Evolutionary conservation across 2,329 filamentous ascomycete species (phyloP).

Genomic region (Acrodontium crateriforme): DNA sequence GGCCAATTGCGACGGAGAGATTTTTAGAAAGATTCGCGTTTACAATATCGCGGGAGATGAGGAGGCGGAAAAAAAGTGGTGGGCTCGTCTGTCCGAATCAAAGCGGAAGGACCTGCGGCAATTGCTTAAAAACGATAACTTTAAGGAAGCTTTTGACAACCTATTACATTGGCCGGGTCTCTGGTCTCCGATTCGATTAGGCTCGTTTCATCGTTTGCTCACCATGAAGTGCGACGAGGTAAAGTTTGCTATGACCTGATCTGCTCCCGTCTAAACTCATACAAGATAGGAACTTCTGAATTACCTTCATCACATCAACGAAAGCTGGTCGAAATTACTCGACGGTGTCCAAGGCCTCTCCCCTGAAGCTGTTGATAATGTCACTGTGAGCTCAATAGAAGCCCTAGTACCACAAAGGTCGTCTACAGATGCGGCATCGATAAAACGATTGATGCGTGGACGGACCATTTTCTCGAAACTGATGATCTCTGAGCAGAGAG

Average conservation of each 20-base stretch:
- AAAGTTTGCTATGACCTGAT: too few species aligned
- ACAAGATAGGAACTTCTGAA: too few species aligned
- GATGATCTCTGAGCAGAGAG: neutral
- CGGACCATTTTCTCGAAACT: neutral
- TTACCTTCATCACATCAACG: too few species aligned
- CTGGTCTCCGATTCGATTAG: neutral
- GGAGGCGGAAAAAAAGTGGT: neutral
- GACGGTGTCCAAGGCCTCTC: too few species aligned
- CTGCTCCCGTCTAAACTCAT: too few species aligned
- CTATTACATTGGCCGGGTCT: neutral
- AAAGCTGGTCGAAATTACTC: too few species aligned
- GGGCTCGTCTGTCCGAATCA: neutral
- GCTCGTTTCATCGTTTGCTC: neutral
- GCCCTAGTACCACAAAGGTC: too few species aligned
- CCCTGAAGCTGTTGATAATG: too few species aligned
- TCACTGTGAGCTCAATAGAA: too few species aligned
- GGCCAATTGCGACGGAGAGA: neutral
- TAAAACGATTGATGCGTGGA: neutral
- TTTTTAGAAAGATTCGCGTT: neutral
- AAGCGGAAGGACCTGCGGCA: neutral
- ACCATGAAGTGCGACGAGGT: too few species aligned
- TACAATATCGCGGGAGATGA: neutral
- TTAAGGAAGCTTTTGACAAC: neutral
- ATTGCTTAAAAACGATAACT: neutral
- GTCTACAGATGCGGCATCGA: too few species aligned